These are phyloP conservation scores for Pleurotus platypus DNA, from an alignment of 768 basidiomycete species.

Conservation along the genomic window DNA sequence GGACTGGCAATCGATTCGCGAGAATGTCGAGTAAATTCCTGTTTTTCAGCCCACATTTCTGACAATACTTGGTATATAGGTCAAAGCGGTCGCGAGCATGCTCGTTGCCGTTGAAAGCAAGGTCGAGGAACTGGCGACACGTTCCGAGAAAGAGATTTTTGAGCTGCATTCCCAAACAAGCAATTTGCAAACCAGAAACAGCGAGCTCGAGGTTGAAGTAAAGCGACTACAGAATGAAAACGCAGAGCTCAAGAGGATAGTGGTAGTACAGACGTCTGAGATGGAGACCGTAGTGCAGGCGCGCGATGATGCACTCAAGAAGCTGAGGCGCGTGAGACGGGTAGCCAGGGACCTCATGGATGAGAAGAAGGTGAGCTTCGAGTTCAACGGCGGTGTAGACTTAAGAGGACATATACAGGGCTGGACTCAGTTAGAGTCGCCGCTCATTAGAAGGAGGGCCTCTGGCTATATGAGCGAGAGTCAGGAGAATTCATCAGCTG, in stretches of 20 bases:
- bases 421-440: no score
- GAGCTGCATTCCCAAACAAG: slow-evolving; percentile 22
- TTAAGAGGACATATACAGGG: no score
- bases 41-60: not conserved
- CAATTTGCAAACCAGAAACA: slow-evolving; percentile 32
- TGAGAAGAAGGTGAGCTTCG: slow-evolving; percentile 31
- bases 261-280: slow-evolving; percentile 24
- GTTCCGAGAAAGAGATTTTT: slow-evolving; percentile 10
- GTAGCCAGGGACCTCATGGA: slow-evolving; percentile 39
- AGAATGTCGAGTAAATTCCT: slow-evolving; percentile 19
- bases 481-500: no score
- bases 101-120: slow-evolving; percentile 15
- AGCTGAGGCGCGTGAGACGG: slow-evolving; percentile 32
- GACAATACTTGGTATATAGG: slow-evolving; percentile 11
- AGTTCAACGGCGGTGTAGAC: no score
- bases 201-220: slow-evolving; percentile 18
- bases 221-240: slow-evolving; percentile 28
- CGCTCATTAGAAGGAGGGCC: no score
- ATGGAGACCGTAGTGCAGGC: slow-evolving; percentile 27
- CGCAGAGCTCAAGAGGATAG: slow-evolving; percentile 26
- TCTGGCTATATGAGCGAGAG: no score
- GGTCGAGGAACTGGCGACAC: slow-evolving; percentile 10
- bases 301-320: slow-evolving; percentile 26
- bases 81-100: slow-evolving; percentile 8
- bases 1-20: slow-evolving; percentile 19